Conservation (phyloP, 2,329 filamentous ascomycete genomes). For the Phialocephala sp. region DNA sequence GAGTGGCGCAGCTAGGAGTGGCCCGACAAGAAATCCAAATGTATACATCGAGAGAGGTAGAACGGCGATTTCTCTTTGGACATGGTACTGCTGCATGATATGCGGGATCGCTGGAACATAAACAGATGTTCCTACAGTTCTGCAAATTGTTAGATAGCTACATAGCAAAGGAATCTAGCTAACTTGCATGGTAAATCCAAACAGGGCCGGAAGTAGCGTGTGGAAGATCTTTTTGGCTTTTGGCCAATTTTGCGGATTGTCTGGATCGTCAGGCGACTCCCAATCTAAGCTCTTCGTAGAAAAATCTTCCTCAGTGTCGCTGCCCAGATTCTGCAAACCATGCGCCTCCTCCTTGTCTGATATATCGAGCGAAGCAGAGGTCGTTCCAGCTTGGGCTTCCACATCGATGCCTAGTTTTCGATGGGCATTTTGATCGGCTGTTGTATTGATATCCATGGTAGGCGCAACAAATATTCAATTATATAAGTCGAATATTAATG, state of each 20-base stretch:
- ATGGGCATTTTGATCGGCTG: background rate
- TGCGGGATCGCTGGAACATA: constrained; percentile 56
- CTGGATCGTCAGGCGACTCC: constrained; percentile 34
- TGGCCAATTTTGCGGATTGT: constrained; percentile 37
- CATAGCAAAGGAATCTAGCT: no score
- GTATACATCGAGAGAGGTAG: constrained; percentile 65
- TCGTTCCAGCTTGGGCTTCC: background rate
- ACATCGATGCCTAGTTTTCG: background rate
- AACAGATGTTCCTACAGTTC: constrained; percentile 45
- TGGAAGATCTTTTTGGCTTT: constrained; percentile 34
- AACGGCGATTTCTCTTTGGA: constrained; percentile 61
- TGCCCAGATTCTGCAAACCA: background rate
- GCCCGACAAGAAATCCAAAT: constrained; percentile 64
- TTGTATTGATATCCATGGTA: background rate
- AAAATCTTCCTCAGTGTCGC: constrained; percentile 15
- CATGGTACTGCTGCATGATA: constrained; percentile 58
- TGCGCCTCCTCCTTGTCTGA: constrained; percentile 3
- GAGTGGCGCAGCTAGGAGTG: constrained; percentile 70
- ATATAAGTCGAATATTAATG: background rate
- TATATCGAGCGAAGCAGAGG: constrained; percentile 1
- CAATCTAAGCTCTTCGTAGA: constrained; percentile 24
- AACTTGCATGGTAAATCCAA: constrained; percentile 37
- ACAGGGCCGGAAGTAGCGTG: constrained; percentile 35
- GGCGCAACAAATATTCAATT: background rate
- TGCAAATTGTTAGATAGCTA: constrained; percentile 23